Conservation (phyloP, 2,329 filamentous ascomycete species). For the Monilinia laxa region DNA sequence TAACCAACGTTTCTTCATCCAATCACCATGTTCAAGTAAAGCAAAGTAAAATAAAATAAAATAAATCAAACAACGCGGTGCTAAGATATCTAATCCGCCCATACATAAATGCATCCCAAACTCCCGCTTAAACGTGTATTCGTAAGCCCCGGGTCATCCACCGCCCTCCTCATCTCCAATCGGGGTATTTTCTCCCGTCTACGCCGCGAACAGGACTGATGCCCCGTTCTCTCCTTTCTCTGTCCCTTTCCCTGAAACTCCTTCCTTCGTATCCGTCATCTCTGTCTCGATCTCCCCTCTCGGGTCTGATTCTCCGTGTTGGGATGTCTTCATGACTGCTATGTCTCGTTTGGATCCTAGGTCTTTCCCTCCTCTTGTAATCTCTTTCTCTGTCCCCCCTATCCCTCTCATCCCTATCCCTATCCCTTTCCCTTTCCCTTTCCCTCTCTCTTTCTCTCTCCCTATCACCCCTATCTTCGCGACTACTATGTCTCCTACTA, state of each 20-base stretch:
- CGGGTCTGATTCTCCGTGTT: slow-evolving; percentile 19
- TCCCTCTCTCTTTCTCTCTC: slow-evolving; percentile 3
- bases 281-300: slow-evolving; percentile 28
- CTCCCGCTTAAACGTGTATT: not conserved
- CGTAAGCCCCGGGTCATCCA: too few relatives aligned
- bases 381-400: slow-evolving; percentile 27
- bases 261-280: slow-evolving; percentile 21
- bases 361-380: slow-evolving; percentile 15
- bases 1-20: too few relatives aligned
- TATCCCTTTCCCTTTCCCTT: slow-evolving; percentile 20
- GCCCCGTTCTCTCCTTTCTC: slow-evolving; percentile 30
- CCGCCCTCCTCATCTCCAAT: not conserved
- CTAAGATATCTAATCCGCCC: not conserved
- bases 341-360: slow-evolving; percentile 13
- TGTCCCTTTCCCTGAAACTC: slow-evolving; percentile 28
- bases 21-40: too few relatives aligned
- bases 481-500: slow-evolving; percentile 27
- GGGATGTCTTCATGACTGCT: slow-evolving; percentile 21
- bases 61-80: too few relatives aligned
- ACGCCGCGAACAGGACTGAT: slow-evolving; percentile 36
- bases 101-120: not conserved
- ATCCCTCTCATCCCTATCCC: slow-evolving; percentile 5
- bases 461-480: slow-evolving; percentile 26
- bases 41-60: too few relatives aligned
- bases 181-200: slow-evolving; percentile 38